Percentiles rank a stretch among this genome's conserved stretches.
These are phyloP conservation scores for Chrysochromulina parva DNA, from an alignment of 78 protist genomes.

Conservation along the genomic window DNA sequence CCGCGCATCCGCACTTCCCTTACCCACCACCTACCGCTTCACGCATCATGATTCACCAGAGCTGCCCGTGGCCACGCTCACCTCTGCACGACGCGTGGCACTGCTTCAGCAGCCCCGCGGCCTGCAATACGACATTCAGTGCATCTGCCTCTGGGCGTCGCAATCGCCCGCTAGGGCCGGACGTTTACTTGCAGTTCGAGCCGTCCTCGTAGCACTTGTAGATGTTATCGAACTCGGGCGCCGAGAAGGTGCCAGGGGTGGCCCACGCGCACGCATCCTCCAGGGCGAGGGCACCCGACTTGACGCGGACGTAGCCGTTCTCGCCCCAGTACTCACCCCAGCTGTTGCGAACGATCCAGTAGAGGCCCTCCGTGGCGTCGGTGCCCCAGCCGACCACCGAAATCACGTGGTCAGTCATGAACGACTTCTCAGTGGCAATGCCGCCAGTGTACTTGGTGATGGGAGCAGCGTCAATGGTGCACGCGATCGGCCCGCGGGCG, in stretches of 20 bases:
- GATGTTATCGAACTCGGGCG: no score
- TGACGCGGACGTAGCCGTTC: conserved; percentile 7
- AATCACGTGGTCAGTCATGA: conserved; percentile 68
- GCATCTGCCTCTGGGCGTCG: no score
- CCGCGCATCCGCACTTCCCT: no score
- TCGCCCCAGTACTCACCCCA: conserved; percentile 30
- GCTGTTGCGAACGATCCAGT: conserved; percentile 59
- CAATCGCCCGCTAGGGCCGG: no score
- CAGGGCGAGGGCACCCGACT: neutral
- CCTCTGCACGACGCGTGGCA: neutral
- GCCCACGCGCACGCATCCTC: conserved; percentile 28
- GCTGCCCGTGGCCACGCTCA: neutral
- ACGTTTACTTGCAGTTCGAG: no score
- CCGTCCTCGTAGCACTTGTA: no score
- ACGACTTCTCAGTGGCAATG: conserved; percentile 28
- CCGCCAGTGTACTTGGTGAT: conserved; percentile 54
- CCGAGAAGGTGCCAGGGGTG: no score
- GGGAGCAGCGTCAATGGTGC: conserved; percentile 61
- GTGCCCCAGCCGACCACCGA: conserved; percentile 70
- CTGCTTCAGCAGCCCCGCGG: neutral
- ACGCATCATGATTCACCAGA: no score
- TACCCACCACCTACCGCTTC: no score
- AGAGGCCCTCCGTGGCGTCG: neutral
- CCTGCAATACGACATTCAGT: no score
- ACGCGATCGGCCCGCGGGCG: conserved; percentile 72